Conservation (phyloP, 2,329 filamentous ascomycete species). For the Sporothrix globosa region DNA sequence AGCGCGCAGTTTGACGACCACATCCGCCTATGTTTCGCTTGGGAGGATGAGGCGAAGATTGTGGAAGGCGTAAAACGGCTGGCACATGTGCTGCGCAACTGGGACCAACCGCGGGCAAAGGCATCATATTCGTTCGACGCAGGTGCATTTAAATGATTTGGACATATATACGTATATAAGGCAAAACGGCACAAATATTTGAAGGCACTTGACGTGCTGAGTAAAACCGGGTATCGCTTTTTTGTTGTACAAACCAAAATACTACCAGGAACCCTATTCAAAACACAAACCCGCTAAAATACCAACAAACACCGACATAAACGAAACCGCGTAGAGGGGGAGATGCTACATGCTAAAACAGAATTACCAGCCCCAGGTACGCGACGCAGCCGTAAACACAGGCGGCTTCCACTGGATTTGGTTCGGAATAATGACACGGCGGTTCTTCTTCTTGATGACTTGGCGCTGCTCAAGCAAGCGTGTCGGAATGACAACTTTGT, state of each 20-base stretch:
- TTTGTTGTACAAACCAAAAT: constrained; percentile 17
- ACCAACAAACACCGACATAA: background rate
- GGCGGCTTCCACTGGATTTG: constrained; percentile 94
- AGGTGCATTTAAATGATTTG: constrained; percentile 31
- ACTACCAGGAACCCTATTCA: background rate
- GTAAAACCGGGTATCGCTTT: constrained; percentile 25
- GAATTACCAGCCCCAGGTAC: constrained; percentile 91
- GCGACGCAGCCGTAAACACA: constrained; percentile 83
- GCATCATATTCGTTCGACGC: background rate
- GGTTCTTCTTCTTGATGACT: constrained; percentile 78
- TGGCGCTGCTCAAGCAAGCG: constrained; percentile 77
- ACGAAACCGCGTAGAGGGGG: constrained; percentile 1
- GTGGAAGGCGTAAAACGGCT: constrained; percentile 64
- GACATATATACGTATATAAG: background rate
- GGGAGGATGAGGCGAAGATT: constrained; percentile 67
- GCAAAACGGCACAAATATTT: background rate
- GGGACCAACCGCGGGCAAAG: constrained; percentile 24
- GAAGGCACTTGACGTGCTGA: background rate
- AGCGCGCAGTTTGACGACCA: constrained; percentile 60
- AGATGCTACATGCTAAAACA: background rate
- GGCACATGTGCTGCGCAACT: constrained; percentile 37
- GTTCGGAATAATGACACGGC: constrained; percentile 73
- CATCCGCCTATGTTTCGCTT: constrained; percentile 71
- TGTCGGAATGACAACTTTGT: constrained; percentile 91
- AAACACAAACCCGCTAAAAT: constrained; percentile 5